Evolutionary conservation across 1,139 yeast species (phyloP).

Genomic region (Candida sp.): DNA sequence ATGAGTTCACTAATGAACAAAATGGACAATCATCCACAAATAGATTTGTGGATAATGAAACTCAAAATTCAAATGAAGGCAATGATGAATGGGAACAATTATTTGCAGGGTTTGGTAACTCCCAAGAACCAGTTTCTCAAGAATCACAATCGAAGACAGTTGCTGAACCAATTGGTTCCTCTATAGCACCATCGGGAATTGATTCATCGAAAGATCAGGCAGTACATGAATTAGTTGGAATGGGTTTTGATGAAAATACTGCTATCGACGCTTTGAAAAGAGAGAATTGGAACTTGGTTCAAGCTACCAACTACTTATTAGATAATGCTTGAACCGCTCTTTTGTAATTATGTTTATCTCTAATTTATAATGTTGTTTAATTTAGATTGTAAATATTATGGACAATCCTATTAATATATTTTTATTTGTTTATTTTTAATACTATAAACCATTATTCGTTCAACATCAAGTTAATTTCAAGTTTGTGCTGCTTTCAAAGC

Average conservation of each 20-base stretch:
- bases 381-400: too few species aligned
- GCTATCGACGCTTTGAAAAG: slow-evolving; percentile 66
- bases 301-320: slow-evolving; percentile 79
- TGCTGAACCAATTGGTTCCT: background rate
- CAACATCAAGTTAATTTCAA: too few species aligned
- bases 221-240: slow-evolving; percentile 75
- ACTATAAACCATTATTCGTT: background rate
- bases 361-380: background rate
- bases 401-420: too few species aligned
- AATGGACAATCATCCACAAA: slow-evolving; percentile 25
- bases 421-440: too few species aligned
- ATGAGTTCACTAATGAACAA: slow-evolving; percentile 38
- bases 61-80: slow-evolving; percentile 12
- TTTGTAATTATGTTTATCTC: background rate
- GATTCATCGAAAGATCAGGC: slow-evolving; percentile 13
- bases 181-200: background rate
- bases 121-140: slow-evolving; percentile 18
- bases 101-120: slow-evolving; percentile 84
- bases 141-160: background rate
- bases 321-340: slow-evolving; percentile 50
- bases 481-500: slow-evolving; percentile 22
- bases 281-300: slow-evolving; percentile 73
- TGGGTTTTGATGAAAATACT: slow-evolving; percentile 77
- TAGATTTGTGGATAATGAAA: slow-evolving; percentile 9
- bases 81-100: slow-evolving; percentile 94